Percentiles rank a stretch among this genome's conserved stretches.
Evolutionary conservation across 1,139 yeast genomes (phyloP).

Genomic region (Saccharomyces uvarum): DNA sequence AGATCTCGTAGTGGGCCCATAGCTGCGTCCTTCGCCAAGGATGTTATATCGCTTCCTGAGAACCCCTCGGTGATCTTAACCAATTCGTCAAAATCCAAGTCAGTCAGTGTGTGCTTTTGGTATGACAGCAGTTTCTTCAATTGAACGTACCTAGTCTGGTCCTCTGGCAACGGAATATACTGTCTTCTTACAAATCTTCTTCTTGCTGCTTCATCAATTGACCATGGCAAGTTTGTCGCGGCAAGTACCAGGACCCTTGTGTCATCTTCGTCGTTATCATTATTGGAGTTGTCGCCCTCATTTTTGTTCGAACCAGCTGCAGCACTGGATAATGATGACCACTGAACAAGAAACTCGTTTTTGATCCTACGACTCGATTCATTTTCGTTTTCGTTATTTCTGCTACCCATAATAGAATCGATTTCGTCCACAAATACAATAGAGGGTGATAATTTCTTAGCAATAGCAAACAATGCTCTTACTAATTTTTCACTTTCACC

Average conservation of each 20-base stretch:
- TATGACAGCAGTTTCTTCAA: conserved; percentile 59
- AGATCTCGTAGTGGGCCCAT: conserved; percentile 93
- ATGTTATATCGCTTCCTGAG: conserved; percentile 91
- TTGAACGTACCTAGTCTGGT: conserved; percentile 71
- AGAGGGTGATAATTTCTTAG: conserved; percentile 82
- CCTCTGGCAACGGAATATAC: conserved; percentile 90
- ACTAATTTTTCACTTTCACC: conserved; percentile 95
- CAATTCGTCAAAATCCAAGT: conserved; percentile 53
- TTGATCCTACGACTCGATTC: conserved; percentile 88
- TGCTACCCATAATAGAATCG: conserved; percentile 77
- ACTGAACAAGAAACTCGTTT: conserved; percentile 88
- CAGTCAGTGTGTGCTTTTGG: conserved; percentile 67
- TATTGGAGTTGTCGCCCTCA: conserved; percentile 39
- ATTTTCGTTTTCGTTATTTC: conserved; percentile 70
- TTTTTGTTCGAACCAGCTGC: conserved; percentile 60
- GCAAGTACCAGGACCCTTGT: conserved; percentile 85
- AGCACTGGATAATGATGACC: conserved; percentile 91
- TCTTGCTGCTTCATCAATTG: conserved; percentile 95
- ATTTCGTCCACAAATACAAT: conserved; percentile 95
- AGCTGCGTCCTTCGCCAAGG: conserved; percentile 94
- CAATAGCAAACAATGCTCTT: conserved; percentile 76
- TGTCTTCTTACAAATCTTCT: conserved; percentile 89
- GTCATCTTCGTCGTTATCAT: conserved; percentile 43
- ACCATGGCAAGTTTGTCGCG: conserved; percentile 97
- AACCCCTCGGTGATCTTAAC: conserved; percentile 67